Evolutionary conservation across 768 basidiomycete genomes (phyloP), one percentile per base, ranked within the genome.

Genomic region (Mrakia gelida): DNA sequence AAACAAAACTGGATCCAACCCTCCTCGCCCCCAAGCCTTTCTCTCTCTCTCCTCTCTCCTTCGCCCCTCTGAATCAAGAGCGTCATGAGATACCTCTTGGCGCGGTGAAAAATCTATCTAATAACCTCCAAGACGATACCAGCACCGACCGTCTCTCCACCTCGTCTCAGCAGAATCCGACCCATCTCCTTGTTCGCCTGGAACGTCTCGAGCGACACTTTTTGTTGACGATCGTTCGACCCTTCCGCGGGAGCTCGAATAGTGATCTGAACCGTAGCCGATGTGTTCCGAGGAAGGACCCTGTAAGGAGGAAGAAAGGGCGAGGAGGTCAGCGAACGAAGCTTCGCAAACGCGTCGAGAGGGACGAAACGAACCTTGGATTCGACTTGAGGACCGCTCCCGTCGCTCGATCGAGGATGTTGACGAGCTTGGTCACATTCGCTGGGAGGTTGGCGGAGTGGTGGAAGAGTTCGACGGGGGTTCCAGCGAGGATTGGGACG

Each of bases 181-280:
- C 97, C 97, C 97, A 98, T 97, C 75, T 95, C 93, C 84, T 98
- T 99, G 85, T 95, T 98, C 10, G 86, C 85, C 0, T 89, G 84
- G 81, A 97, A 96, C 1, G 92, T 88, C 83, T 98, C 97, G 23
- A 98, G 82, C 18, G 86, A 23, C 86, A 85, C 49, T 84, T 75
- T 75, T 26, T 70, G 78, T 82, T 0, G 86, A 80, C 16, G 85
- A 81, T 15, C 89, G 43, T 8, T 78, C 63, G 54, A 79, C 62
- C 28, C 43, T 56, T 73, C 79, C 45, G 54, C 86, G 0, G 87
- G 85, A 6, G 87, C 85, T 28, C 95, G 89, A 61, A 98, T 82
- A 8, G 89, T 88, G 76, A 98, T 89, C 82, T 93, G 90, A 0
- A 98, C 90, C 81, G 93, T 91, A 34, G 96, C 97, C 15, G 94